Evolutionary conservation across 352 stramenopile genomes (phyloP).

Genomic region (Stramenopiles sp.): DNA sequence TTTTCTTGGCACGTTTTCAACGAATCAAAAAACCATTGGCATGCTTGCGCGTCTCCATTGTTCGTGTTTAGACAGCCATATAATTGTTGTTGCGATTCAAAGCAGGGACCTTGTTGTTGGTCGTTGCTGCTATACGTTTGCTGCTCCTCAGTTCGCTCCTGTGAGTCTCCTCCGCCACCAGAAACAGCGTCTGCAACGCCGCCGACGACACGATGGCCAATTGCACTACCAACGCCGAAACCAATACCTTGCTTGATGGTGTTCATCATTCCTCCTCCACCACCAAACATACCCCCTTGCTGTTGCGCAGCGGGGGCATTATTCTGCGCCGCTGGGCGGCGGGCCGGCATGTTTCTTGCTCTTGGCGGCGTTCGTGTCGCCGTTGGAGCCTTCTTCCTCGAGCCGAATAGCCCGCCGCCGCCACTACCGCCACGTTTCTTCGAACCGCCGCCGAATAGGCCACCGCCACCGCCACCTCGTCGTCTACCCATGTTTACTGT

Average conservation of each 20-base stretch:
- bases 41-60: conserved; percentile 47
- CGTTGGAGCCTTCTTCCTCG: no score
- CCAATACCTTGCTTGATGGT: conserved; percentile 87
- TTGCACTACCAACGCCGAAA: conserved; percentile 81
- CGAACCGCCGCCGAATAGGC: no score
- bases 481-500: no score
- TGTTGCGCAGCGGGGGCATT: no score
- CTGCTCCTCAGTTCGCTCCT: conserved; percentile 16
- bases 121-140: conserved; percentile 17
- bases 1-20: conserved; percentile 49
- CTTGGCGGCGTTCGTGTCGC: no score
- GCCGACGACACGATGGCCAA: conserved; percentile 65
- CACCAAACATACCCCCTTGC: no score
- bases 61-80: conserved; percentile 48
- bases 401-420: no score
- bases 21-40: conserved; percentile 52
- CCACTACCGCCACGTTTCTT: no score
- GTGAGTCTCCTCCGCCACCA: conserved; percentile 30
- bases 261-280: conserved; percentile 54
- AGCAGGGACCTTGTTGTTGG: conserved; percentile 27
- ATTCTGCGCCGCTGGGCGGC: no score
- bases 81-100: conserved; percentile 46
- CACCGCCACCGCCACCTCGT: no score
- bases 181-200: conserved; percentile 42
- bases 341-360: no score